A percentile compares a stretch with the other conserved stretches of the same genome.
These are phyloP conservation scores for Globisporangium megalacanthum DNA, from an alignment of 352 stramenopile genomes.

Conservation along the genomic window DNA sequence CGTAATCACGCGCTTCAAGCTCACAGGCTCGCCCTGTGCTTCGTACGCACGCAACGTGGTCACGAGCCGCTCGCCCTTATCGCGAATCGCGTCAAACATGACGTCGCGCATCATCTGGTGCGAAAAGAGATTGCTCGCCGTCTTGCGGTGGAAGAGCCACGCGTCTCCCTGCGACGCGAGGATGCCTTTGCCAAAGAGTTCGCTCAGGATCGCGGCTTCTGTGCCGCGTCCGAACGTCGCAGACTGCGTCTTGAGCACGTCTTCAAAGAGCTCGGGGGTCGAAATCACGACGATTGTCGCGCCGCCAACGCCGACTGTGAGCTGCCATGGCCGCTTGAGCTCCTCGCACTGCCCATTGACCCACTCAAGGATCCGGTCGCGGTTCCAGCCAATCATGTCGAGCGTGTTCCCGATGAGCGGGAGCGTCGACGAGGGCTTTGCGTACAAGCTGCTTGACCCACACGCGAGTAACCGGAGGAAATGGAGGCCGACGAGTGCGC, in stretches of 20 bases:
- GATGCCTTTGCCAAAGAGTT: conserved; percentile 26
- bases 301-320: no score
- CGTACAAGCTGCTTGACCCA: no score
- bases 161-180: conserved; percentile 32
- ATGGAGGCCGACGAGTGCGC: no score
- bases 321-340: no score
- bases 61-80: neutral
- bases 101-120: conserved; percentile 25
- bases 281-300: no score
- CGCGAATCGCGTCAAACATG: conserved; percentile 20
- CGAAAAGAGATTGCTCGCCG: conserved; percentile 42
- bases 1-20: conserved; percentile 11
- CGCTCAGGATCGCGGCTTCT: conserved; percentile 30
- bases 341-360: no score
- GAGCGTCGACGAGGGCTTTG: no score
- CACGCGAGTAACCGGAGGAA: no score
- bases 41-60: conserved; percentile 13
- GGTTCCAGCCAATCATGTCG: no score
- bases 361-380: no score
- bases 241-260: conserved; percentile 49
- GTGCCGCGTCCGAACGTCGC: conserved; percentile 39
- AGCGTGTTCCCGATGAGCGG: no score
- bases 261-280: conserved; percentile 28
- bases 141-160: conserved; percentile 50
- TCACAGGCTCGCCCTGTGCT: neutral